Base-by-base conservation (phyloP, 108 stramenopile species). In the Seminavis robusta region DNA sequence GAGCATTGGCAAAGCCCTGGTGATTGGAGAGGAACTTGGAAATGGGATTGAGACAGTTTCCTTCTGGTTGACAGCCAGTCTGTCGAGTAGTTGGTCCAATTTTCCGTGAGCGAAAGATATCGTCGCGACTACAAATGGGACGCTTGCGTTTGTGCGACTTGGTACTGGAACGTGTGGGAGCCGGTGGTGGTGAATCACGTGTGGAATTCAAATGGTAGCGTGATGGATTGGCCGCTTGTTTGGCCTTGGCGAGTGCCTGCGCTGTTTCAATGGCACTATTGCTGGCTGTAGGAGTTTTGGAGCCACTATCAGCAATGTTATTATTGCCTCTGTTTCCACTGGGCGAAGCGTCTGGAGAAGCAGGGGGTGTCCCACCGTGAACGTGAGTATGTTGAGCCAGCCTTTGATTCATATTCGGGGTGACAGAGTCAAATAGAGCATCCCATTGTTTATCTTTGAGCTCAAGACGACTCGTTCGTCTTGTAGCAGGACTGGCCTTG, bases 11-110 rank as follows among this genome's bases (percentile, higher is more conserved):
- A 10, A 59, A 15, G 20, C 19, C 57, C n/a, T 43, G 60, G 51
- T 61, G 47, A 56, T 32, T 60, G 49, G 43, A 53, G 6, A 56
- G 38, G 11, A 74, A 41, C 11, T 57, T 54, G 17, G 62, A 63
- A 30, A 74, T 52, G 33, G 53, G 39, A n/a, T 65, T 59, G 24
- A 30, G 52, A 34, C 25, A 28, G 52, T n/a, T n/a, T n/a, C n/a
- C n/a, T n/a, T n/a, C n/a, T n/a, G n/a, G n/a, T n/a, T n/a, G n/a
- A n/a, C n/a, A n/a, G n/a, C n/a, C n/a, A n/a, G n/a, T n/a, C n/a
- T n/a, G n/a, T n/a, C n/a, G n/a, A 9, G n/a, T 30, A 4, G 36
- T 37, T 37, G 6, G 52, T 16, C n/a, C n/a, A 20, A 37, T 56
- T 56, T 41, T 56, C 41, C 2, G 57, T n/a, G n/a, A 33, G 8